Base-by-base conservation (phyloP, 495 filamentous ascomycete species). In the Penicillium paradoxum region DNA sequence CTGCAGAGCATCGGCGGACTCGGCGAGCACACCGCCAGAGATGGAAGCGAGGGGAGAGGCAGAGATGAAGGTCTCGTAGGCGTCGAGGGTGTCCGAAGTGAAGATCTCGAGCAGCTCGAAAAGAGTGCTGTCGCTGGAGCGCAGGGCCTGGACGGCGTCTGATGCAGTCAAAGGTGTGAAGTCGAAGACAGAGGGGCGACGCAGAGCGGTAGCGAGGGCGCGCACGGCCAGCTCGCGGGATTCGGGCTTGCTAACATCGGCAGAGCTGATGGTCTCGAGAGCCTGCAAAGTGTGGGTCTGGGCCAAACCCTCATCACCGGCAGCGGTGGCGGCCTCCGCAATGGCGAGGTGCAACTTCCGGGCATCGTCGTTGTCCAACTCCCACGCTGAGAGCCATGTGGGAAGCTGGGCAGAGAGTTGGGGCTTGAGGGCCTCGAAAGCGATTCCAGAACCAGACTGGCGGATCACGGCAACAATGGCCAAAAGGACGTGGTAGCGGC, bases 31-130 rank as follows among this genome's bases (percentile, higher is more conserved):
- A 17, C 72, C 73, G 33, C 64, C 64, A 24, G 73, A 74, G 62
- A 77, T 75, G 45, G 66, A 67, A 33, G 64, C 55, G 47, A 77
- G 65, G 10, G 72, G 73, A 52, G 56, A 73, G 56, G 73, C 58
- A 42, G 65, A 53, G 54, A 86, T 82, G 75, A 97, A 97, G 67
- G 93, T 91, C 63, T 89, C 87, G 76, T 95, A 96, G 65, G 96
- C 90, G 59, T 97, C 95, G 41, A 96, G 79, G 43, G 87, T 83
- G 64, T 97, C 90, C 53, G 91, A 86, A 55, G 87, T 87, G 75
- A 99, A 97, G 67, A 97, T 88, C 57, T 96, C 92, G 50, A 97
- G 83, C 11, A 99, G 83, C 68, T 97, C 89, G 58, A 85, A 90
- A 67, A 89, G 87, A 30, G 86, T 76, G 38, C 87, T 83, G 55